Evolutionary conservation across 441 rosid genomes (phyloP).

Genomic region (Adansonia madagascariensis): DNA sequence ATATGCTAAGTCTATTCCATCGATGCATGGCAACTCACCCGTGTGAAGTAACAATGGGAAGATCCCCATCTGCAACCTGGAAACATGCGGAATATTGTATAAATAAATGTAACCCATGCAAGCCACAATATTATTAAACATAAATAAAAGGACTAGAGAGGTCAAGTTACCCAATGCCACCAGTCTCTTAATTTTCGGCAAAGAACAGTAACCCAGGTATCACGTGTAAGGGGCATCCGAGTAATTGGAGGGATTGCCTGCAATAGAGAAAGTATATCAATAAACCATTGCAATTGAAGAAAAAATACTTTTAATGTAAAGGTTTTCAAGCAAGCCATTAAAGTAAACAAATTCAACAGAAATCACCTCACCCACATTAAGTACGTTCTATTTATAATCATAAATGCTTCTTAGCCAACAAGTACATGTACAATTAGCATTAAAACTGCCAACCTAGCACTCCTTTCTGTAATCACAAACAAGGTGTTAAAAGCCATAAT

Average conservation of each 20-base stretch:
- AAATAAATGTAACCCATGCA: slow-evolving; percentile 9
- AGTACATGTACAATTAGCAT: not conserved
- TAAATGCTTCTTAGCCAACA: not conserved
- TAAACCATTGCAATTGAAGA: too few relatives aligned
- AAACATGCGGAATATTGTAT: slow-evolving; percentile 29
- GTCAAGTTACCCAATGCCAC: slow-evolving; percentile 95
- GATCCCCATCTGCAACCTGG: slow-evolving; percentile 98
- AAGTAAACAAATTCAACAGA: slow-evolving; percentile 12
- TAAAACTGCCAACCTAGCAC: not conserved
- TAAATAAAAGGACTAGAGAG: slow-evolving; percentile 36
- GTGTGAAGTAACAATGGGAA: slow-evolving; percentile 91
- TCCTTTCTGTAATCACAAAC: not conserved
- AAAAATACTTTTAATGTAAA: not conserved
- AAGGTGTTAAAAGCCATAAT: not conserved
- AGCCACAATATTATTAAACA: slow-evolving; percentile 26
- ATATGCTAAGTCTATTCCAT: not conserved
- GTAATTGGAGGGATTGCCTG: slow-evolving; percentile 97
- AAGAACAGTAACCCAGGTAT: slow-evolving; percentile 96
- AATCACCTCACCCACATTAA: not conserved
- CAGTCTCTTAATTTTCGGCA: slow-evolving; percentile 97
- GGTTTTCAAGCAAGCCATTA: not conserved
- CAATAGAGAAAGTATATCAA: slow-evolving; percentile 13
- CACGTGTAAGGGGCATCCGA: slow-evolving; percentile 93
- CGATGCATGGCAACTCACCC: slow-evolving; percentile 67
- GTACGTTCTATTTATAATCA: not conserved